Evolutionary conservation across 2,329 filamentous ascomycete genomes (phyloP).

Genomic region (Aspergillus sp.): DNA sequence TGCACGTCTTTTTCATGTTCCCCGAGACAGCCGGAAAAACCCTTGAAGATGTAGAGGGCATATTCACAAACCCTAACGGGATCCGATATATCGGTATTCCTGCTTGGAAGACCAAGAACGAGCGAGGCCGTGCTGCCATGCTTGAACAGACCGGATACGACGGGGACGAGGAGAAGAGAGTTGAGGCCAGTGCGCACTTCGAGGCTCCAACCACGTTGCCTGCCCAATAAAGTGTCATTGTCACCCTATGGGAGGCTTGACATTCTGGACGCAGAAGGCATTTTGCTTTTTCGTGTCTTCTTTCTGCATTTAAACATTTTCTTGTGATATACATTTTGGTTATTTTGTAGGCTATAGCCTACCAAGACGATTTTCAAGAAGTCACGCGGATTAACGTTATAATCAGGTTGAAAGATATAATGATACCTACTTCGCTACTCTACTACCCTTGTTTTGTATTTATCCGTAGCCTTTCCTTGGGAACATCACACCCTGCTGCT

Average conservation of each 20-base stretch:
- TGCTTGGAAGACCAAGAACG: constrained; percentile 39
- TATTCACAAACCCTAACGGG: constrained; percentile 54
- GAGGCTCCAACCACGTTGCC: not conserved
- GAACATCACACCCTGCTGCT: too few species aligned
- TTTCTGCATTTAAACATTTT: not conserved
- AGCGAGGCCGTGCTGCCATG: constrained; percentile 27
- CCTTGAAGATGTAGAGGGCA: constrained; percentile 73
- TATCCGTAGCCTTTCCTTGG: too few species aligned
- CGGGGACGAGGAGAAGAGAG: constrained; percentile 26
- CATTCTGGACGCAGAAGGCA: not conserved
- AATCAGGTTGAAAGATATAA: too few species aligned
- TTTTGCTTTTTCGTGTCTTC: not conserved
- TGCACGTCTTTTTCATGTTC: constrained; percentile 66
- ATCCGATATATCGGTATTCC: constrained; percentile 37
- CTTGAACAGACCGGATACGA: constrained; percentile 32
- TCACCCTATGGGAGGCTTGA: not conserved
- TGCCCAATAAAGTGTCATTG: not conserved
- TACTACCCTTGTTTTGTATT: too few species aligned
- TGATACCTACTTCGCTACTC: too few species aligned
- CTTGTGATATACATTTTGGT: not conserved
- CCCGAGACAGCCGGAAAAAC: constrained; percentile 72
- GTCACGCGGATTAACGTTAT: too few species aligned
- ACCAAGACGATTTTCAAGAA: too few species aligned
- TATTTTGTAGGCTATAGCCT: too few species aligned
- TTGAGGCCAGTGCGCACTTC: constrained; percentile 9